Evolutionary conservation across 2,329 filamentous ascomycete genomes (phyloP), one percentile per base, ranked within the genome.

Genomic region (Fusarium pseudocircinatum): DNA sequence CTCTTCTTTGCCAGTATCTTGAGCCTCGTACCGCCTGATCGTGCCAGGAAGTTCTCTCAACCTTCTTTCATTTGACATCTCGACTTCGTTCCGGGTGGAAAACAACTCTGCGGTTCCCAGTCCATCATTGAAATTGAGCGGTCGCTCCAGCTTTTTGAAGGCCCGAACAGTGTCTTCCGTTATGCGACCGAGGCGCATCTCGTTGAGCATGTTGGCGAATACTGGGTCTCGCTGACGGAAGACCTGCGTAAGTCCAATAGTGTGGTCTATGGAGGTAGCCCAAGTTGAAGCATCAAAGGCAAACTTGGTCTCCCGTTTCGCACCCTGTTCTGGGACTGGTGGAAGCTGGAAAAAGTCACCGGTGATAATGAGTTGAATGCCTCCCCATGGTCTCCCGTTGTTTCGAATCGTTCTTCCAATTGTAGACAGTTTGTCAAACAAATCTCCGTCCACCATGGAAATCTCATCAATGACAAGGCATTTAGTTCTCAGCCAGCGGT

Each of bases 331-430:
- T 4, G 96, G 95, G 2, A 99, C 96, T 2, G 96, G 96, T 2
- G 96, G 96, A 7, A 99, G 84, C 81, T 99, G 96, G 82, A 99
- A 99, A 83, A 99, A 99, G 79, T 99, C 96, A 7, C 96, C 96
- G 0, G 96, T 99, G 67, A 99, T 94, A 63, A 99, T 90, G 36
- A 99, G 87, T 76, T 99, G 96, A 50, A 99, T 98, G 10, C 96
- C 96, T 61, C 96, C 97, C 86, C 97, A 99, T 0, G 96, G 93
- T 15, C 94, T 89, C 15, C 94, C 95, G 76, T 97, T 98, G 79
- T 97, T 97, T 60, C 95, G 91, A 70, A 99, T 91, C 7, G 87
- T 90, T 63, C 96, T 90, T 20, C 95, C 96, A 74, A 99, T 93
- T 69, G 93, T 90, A 70, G 97, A 95, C 24, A 99, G 88, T 82